A percentile compares a stretch with the other conserved stretches of the same genome.
These are phyloP conservation scores for Turritis glabra DNA, from an alignment of 345 rosid species.

Conservation along the genomic window DNA sequence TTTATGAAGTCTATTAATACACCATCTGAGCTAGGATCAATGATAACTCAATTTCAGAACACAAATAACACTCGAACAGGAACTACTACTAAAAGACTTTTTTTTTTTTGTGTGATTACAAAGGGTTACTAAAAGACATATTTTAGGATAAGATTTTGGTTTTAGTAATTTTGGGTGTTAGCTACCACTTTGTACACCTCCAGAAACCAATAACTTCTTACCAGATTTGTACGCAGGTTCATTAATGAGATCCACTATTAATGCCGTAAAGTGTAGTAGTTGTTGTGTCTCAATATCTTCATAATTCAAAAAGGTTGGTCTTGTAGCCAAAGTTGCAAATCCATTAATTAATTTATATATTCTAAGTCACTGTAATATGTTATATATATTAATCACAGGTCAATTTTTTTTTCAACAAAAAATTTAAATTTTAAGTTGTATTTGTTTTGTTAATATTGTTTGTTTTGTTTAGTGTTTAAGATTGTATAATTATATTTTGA, in stretches of 20 bases:
- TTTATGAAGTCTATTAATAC: not conserved
- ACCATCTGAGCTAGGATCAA: not conserved
- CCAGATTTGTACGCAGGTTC: not conserved
- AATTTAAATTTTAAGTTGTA: too few relatives aligned
- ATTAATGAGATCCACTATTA: conserved; percentile 18
- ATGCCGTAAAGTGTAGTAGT: conserved; percentile 23
- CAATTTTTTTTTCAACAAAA: too few relatives aligned
- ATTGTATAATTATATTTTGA: too few relatives aligned
- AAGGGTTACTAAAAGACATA: not conserved
- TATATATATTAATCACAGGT: too few relatives aligned
- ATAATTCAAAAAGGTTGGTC: conserved; percentile 11
- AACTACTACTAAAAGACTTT: too few relatives aligned
- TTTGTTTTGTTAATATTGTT: too few relatives aligned
- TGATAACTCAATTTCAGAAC: not conserved
- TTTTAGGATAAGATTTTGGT: conserved; percentile 9
- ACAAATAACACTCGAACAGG: not conserved
- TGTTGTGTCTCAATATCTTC: conserved; percentile 21
- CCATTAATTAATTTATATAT: too few relatives aligned
- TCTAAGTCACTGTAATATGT: not conserved
- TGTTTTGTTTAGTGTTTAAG: too few relatives aligned
- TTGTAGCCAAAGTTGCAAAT: not conserved
- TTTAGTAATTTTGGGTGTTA: not conserved
- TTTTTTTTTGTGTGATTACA: not conserved
- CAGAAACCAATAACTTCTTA: conserved; percentile 4
- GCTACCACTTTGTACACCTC: not conserved